Evolutionary conservation across 352 stramenopile species (phyloP), one percentile per base, ranked within the genome.

Genomic region (Lagenidium giganteum): DNA sequence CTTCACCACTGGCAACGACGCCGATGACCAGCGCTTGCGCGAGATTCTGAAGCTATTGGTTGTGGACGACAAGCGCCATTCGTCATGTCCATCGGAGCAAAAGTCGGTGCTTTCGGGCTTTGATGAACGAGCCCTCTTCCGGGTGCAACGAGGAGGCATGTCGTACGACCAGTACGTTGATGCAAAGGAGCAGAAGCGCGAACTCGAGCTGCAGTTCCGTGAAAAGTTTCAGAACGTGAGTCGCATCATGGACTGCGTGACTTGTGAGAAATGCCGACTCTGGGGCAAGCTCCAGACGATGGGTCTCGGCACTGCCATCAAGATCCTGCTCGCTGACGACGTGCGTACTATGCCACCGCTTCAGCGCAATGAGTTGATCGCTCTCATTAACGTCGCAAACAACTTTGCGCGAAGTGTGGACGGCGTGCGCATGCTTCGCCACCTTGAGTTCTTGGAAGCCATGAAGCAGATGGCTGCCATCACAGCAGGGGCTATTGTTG

Each of bases 201-300:
- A 66, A 34, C 55, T 89, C 1, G 77, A 86, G 57, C 44, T 64
- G 20, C 77, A 92, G 46, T 93, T 95, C 52, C 74, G 65, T 21
- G 64, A 69, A 35, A 97, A 97, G 45, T 99, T 99, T 68, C 89
- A 98, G 49, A 99, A 99, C 67, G 92, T 99, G 44, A 96, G 73
- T 17, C 85, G 81, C 40, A 98, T 99, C 61, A 95, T 99, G 70
- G 95, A 99, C 70, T 99, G 96, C 64, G 96, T 99, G 25, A 96
- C 95, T 38, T 99, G 96, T 66, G 95, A 99, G 51, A 98, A 98
- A 62, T 99, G 96, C 67, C 96, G 96, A 8, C 70, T 99, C 3
- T 98, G 97, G 81, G 96, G 96, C 13, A 99, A 99, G 69, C 70
- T 99, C 42, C 89, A 98, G 51, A 97, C 97, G 39, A 76, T 98